Evolutionary conservation across 768 basidiomycete species (phyloP).

Genomic region (Tremella mesenterica): DNA sequence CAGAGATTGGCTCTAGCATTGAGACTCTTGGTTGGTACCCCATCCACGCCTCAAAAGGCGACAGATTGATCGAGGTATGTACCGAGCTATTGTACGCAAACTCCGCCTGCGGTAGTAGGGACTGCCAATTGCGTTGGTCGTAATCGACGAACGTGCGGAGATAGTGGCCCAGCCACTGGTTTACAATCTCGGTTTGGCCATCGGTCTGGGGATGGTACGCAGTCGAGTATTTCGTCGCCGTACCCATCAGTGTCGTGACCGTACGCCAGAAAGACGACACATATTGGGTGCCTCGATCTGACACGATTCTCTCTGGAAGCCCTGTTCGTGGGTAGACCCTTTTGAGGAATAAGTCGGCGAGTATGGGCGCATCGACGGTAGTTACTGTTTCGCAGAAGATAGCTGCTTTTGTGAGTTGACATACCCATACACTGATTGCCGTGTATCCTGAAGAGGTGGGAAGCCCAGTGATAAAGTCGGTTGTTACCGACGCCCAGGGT

Average conservation of each 20-base stretch:
- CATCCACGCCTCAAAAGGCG: slow-evolving; percentile 9
- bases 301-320: slow-evolving; percentile 28
- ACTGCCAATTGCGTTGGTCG: slow-evolving; percentile 44
- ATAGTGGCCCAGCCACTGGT: slow-evolving; percentile 8
- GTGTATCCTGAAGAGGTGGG: neutral
- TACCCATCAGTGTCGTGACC: too few species aligned
- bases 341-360: neutral
- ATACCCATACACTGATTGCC: neutral
- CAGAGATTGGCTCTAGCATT: neutral
- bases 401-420: neutral
- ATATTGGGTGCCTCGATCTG: slow-evolving; percentile 34
- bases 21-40: slow-evolving; percentile 5
- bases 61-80: slow-evolving; percentile 4
- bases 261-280: slow-evolving; percentile 39
- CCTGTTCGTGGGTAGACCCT: slow-evolving; percentile 26
- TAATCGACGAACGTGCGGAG: slow-evolving; percentile 13
- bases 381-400: neutral
- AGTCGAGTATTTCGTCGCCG: too few species aligned
- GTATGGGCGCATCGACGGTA: neutral
- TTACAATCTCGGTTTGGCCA: slow-evolving; percentile 46
- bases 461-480: neutral
- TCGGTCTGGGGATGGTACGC: slow-evolving; percentile 50
- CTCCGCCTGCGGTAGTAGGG: slow-evolving; percentile 35
- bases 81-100: slow-evolving; percentile 10
- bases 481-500: neutral